Percentiles rank a stretch among this genome's conserved stretches.
These are phyloP conservation scores for Lentinula lateritia DNA, from an alignment of 768 basidiomycete genomes.

Conservation along the genomic window DNA sequence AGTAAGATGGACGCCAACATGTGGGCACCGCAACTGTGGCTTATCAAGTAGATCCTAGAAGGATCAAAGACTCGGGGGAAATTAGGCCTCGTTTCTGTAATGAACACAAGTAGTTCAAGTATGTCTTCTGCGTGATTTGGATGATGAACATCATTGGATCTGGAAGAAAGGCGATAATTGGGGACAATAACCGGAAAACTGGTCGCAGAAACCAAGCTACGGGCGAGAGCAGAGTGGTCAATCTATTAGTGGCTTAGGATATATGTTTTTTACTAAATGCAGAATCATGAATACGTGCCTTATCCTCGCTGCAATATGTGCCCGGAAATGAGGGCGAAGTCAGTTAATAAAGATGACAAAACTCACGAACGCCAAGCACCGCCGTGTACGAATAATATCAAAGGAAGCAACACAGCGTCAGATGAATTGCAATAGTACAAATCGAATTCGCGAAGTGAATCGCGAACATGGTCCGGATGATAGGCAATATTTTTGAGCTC, in stretches of 20 bases:
- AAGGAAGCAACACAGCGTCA: conserved; percentile 19
- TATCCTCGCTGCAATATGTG: conserved; percentile 56
- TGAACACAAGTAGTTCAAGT: conserved; percentile 54
- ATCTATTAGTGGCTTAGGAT: neutral
- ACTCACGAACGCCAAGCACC: conserved; percentile 80
- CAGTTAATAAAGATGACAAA: neutral
- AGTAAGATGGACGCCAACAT: conserved; percentile 72
- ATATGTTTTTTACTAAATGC: neutral
- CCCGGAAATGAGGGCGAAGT: neutral
- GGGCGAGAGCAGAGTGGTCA: conserved; percentile 51
- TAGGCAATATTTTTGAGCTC: conserved; percentile 34
- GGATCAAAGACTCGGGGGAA: conserved; percentile 28
- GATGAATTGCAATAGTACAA: conserved; percentile 32
- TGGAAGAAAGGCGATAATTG: conserved; percentile 69
- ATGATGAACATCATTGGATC: conserved; percentile 44
- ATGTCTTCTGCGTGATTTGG: conserved; percentile 68
- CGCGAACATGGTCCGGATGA: conserved; percentile 13
- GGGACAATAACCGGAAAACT: conserved; percentile 59
- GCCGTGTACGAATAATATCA: conserved; percentile 75
- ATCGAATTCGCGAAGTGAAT: conserved; percentile 48
- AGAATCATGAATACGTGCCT: conserved; percentile 23
- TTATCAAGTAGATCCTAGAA: conserved; percentile 49
- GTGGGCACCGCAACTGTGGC: conserved; percentile 82
- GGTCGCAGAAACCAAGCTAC: conserved; percentile 42
- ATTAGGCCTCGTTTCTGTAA: conserved; percentile 19